These are phyloP conservation scores for Isochrysis galbana DNA, from an alignment of 78 protist species.

Conservation along the genomic window DNA sequence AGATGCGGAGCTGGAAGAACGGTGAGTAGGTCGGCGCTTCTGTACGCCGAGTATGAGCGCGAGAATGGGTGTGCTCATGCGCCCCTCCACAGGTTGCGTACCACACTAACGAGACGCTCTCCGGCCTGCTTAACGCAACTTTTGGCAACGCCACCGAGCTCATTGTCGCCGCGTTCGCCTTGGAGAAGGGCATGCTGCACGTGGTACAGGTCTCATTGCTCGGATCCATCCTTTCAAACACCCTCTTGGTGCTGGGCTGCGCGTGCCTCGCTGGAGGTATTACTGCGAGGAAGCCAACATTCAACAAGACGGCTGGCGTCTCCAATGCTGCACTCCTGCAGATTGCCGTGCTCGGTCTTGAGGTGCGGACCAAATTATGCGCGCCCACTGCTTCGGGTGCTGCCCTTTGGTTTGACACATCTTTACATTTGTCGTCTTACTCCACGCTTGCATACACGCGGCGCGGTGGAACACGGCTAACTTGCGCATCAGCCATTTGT, in stretches of 20 bases:
- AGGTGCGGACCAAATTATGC: background rate
- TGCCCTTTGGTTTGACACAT: too few species aligned
- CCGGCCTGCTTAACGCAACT: conserved; percentile 70
- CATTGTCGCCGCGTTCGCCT: conserved; percentile 52
- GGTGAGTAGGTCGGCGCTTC: too few species aligned
- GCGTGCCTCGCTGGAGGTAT: conserved; percentile 58
- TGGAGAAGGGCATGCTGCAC: background rate
- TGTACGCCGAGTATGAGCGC: too few species aligned
- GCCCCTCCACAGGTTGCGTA: background rate
- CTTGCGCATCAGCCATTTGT: too few species aligned
- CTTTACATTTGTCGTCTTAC: too few species aligned
- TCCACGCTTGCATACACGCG: too few species aligned
- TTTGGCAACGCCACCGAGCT: conserved; percentile 69
- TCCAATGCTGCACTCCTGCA: conserved; percentile 40
- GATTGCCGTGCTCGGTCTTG: conserved; percentile 8
- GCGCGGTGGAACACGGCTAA: too few species aligned
- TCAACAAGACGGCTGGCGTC: conserved; percentile 39
- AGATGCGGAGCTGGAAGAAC: too few species aligned
- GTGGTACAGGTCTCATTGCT: conserved; percentile 60
- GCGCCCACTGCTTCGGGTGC: too few species aligned
- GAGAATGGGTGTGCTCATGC: too few species aligned
- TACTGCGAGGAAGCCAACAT: background rate
- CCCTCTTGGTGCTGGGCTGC: conserved; percentile 60
- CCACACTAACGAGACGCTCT: conserved; percentile 44
- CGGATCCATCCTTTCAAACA: conserved; percentile 63